These are phyloP conservation scores for Teunomyces tritomae DNA, from an alignment of 805 yeast genomes.

Conservation along the genomic window DNA sequence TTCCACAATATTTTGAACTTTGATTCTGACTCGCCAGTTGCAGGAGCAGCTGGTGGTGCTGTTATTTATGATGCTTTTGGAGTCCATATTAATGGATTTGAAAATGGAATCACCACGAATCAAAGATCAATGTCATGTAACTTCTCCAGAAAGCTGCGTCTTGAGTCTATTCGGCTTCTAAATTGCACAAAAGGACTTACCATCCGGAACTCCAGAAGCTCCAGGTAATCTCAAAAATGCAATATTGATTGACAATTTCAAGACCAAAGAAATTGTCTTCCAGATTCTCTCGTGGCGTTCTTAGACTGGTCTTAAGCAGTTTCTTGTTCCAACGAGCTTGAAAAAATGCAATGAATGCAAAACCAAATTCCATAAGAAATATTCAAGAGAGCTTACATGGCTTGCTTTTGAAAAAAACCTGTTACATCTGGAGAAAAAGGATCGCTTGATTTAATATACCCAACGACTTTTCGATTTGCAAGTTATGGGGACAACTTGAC, in stretches of 20 bases:
- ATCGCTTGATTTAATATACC: no score
- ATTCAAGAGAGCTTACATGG: no score
- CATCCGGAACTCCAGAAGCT: conserved; percentile 16
- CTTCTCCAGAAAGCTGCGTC: conserved; percentile 16
- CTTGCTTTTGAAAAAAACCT: no score
- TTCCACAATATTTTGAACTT: conserved; percentile 39
- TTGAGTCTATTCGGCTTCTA: conserved; percentile 20
- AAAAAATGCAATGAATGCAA: no score
- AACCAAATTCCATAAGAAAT: no score
- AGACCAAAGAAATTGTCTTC: conserved; percentile 10
- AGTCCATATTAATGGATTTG: conserved; percentile 16
- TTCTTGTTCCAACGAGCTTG: no score
- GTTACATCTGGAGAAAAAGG: no score
- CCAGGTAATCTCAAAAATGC: conserved; percentile 1
- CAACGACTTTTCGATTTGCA: no score
- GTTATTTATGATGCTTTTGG: conserved; percentile 18
- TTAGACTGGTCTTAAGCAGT: no score
- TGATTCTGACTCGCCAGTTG: conserved; percentile 13
- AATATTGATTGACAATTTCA: conserved; percentile 11
- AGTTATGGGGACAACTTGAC: no score
- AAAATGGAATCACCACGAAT: conserved; percentile 13
- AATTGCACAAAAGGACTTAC: conserved; percentile 12
- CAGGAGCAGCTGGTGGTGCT: conserved; percentile 3
- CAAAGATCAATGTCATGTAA: conserved; percentile 11
- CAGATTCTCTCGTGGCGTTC: no score